Conservation (phyloP, 1,284 basidiomycete species). For the Cutaneotrichosporon sp. region DNA sequence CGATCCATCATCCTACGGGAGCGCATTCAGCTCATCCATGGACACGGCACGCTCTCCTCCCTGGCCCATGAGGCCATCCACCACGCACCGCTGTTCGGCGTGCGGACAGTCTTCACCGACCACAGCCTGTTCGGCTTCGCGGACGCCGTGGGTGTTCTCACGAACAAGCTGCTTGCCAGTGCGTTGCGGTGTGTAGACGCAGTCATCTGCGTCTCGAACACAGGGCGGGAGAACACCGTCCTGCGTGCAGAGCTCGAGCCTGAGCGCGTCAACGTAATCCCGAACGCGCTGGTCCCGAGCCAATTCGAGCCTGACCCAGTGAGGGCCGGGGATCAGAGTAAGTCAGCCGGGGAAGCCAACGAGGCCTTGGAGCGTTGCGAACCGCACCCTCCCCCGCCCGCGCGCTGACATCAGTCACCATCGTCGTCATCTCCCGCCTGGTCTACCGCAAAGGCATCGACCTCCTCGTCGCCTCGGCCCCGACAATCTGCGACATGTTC, state of each 20-base stretch:
- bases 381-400: background rate
- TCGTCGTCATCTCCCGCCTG: constrained; percentile 89
- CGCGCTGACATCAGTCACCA: constrained; percentile 62
- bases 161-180: constrained; percentile 88
- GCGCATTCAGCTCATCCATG: constrained; percentile 80
- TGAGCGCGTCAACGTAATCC: constrained; percentile 77
- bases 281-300: constrained; percentile 85
- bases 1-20: constrained; percentile 85
- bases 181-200: constrained; percentile 86
- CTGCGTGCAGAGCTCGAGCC: constrained; percentile 74
- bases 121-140: constrained; percentile 95
- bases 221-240: constrained; percentile 92
- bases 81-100: constrained; percentile 74
- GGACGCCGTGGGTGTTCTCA: constrained; percentile 91
- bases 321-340: constrained; percentile 58
- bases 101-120: constrained; percentile 83
- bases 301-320: constrained; percentile 67
- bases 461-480: constrained; percentile 84
- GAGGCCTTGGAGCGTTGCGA: too few relatives aligned
- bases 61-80: constrained; percentile 87
- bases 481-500: constrained; percentile 77
- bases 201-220: constrained; percentile 95
- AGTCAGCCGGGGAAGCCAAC: constrained; percentile 29
- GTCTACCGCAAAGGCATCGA: constrained; percentile 97
- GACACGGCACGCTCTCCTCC: constrained; percentile 83